A percentile compares a stretch with the other conserved stretches of the same genome.
These are phyloP conservation scores for Xylaria sp. DNA, from an alignment of 2,329 filamentous ascomycete species.

Conservation along the genomic window DNA sequence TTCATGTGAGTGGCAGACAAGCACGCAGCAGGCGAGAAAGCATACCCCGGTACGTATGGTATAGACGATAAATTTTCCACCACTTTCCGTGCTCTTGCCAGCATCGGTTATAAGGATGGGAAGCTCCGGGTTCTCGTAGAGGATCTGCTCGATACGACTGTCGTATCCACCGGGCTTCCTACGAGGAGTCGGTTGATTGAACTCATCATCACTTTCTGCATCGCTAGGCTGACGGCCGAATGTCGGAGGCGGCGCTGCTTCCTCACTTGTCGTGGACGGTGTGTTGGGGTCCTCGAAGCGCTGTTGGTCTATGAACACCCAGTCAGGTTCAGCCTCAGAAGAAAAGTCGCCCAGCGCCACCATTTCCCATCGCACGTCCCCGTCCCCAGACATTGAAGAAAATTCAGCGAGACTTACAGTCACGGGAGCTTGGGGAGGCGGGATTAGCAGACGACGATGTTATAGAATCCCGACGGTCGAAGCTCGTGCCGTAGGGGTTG, in stretches of 20 bases:
- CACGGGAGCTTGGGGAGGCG: constrained; percentile 66
- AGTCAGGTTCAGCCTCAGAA: constrained; percentile 56
- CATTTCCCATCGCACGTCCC: constrained; percentile 52
- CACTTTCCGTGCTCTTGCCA: constrained; percentile 92
- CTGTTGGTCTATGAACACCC: constrained; percentile 59
- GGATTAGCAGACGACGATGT: constrained; percentile 74
- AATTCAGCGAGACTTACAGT: constrained; percentile 61
- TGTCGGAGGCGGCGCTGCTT: constrained; percentile 60
- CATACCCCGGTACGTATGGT: constrained; percentile 93
- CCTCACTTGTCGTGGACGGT: constrained; percentile 74
- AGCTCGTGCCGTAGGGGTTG: constrained; percentile 92
- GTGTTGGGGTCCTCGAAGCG: constrained; percentile 76
- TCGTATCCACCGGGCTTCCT: constrained; percentile 88
- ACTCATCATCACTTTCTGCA: constrained; percentile 62
- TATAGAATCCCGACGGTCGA: constrained; percentile 85
- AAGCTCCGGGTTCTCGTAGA: constrained; percentile 92
- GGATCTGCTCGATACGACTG: constrained; percentile 95
- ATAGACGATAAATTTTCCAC: constrained; percentile 94
- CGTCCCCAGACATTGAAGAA: constrained; percentile 23
- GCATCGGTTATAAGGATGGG: constrained; percentile 93
- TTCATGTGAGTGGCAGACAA: constrained; percentile 32
- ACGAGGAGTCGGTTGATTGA: constrained; percentile 61
- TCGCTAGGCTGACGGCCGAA: constrained; percentile 53
- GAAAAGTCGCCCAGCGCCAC: constrained; percentile 51
- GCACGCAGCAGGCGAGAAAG: constrained; percentile 22